Base-by-base conservation (phyloP, 2,329 filamentous ascomycete species). In the Botryotinia calthae region DNA sequence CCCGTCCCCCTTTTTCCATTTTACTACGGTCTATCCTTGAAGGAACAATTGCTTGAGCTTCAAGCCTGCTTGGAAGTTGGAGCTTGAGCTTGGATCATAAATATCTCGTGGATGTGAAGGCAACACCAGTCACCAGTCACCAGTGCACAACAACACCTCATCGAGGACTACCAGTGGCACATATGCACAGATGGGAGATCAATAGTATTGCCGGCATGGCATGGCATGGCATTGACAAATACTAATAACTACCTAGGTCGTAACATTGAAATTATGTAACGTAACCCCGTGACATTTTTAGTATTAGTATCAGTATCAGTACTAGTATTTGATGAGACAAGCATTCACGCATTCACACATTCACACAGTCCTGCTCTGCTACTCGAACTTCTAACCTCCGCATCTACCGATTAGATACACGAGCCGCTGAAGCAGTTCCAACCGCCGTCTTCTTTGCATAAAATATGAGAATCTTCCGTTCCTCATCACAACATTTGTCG, bases 371-470 rank as follows among this genome's bases (percentile, higher is more conserved):
- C 59, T 42, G 6, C 12, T n/a, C 25, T 28, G 1, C n/a, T 56
- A 4, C 18, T 44, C 42, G 20, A 9, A 18, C n/a, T 28, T 56
- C 51, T 16, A 28, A 22, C 40, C n/a, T 64, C 40, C 40, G n/a
- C 46, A 28, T 64, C 40, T 31, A 64, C 61, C 40, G 61, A 63
- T 28, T 28, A 58, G 20, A 59, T 54, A 71, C 58, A 71, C 68
- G 68, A 71, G 68, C 68, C 68, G 68, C 68, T 51, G 46, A 63
- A 63, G 10, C 16, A 28, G 42, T 42, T 40, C 40, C 25, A 71
- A 40, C 58, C 42, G 42, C 56, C 68, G 42, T 70, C 68, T 70
- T 62, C 68, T 63, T 40, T 70, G 68, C 68, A 70, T 70, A 37
- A 48, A 34, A 56, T 34, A 25, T 46, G 31, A 37, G 61, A 71